Evolutionary conservation across 2,329 filamentous ascomycete genomes (phyloP).

Genomic region (Sclerotinia spermophila): DNA sequence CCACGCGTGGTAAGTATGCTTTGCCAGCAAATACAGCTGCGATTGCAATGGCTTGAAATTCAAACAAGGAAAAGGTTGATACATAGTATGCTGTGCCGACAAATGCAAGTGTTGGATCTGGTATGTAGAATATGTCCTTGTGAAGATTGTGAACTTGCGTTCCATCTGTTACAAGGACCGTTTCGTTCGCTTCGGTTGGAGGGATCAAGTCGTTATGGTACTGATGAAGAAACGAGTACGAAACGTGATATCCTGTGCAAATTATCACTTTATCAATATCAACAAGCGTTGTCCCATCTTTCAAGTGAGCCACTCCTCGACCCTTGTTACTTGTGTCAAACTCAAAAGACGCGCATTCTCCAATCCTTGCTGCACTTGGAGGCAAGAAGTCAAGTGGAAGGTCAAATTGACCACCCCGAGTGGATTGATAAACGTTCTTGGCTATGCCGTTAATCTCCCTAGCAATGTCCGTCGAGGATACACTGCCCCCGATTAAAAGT

Average conservation of each 20-base stretch:
- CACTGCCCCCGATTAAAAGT: slow-evolving; percentile 53
- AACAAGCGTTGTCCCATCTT: slow-evolving; percentile 49
- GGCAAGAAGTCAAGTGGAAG: slow-evolving; percentile 27
- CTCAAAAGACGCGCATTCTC: slow-evolving; percentile 27
- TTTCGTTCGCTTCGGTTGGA: slow-evolving; percentile 48
- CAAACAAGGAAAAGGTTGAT: slow-evolving; percentile 48
- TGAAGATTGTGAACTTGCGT: slow-evolving; percentile 47
- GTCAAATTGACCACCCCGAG: slow-evolving; percentile 29
- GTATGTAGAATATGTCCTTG: slow-evolving; percentile 51
- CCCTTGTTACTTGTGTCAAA: slow-evolving; percentile 37
- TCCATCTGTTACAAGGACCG: slow-evolving; percentile 52
- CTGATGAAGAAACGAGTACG: slow-evolving; percentile 59
- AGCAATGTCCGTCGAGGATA: slow-evolving; percentile 45
- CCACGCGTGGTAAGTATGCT: slow-evolving; percentile 38
- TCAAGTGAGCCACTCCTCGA: slow-evolving; percentile 49
- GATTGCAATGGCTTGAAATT: slow-evolving; percentile 47
- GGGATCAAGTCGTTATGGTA: slow-evolving; percentile 42
- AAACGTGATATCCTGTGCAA: slow-evolving; percentile 66
- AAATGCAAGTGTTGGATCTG: slow-evolving; percentile 45
- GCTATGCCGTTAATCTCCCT: slow-evolving; percentile 28
- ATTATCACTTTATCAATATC: slow-evolving; percentile 60
- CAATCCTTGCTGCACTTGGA: slow-evolving; percentile 23
- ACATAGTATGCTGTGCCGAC: slow-evolving; percentile 47
- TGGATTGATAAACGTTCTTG: slow-evolving; percentile 31
- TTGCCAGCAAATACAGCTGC: slow-evolving; percentile 43